Evolutionary conservation across 2,329 filamentous ascomycete genomes (phyloP), one percentile per base, ranked within the genome.

Genomic region (Westerdykella sp.): DNA sequence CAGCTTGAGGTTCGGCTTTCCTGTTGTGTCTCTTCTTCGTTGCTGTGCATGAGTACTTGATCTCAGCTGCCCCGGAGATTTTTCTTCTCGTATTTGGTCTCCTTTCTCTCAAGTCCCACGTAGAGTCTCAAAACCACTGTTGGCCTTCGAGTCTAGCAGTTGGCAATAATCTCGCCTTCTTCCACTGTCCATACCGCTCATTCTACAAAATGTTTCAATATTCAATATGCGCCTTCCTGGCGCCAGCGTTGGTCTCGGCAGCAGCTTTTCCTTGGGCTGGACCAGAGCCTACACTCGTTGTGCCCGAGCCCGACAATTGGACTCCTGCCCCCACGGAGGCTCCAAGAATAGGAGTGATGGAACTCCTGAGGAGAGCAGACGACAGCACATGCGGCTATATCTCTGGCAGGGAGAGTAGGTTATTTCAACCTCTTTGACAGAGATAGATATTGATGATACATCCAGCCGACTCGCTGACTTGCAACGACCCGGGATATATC

Each of bases 371-470:
- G 25, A 23, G 61, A 62, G 37, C 50, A 18, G 48, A 42, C 3
- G 46, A 48, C 16, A 59, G 57, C 11, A 64, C 57, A 6, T 67
- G 62, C 43, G 63, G 60, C 25, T 66, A 54, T 37, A 44, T 62
- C 1, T 57, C 54, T 21, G 63, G 54, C 11, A 32, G 49, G 7
- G 51, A 51, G 38, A 48, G 63, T 66, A 51, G 39, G 51, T 21
- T 22, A 28, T 32, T n/a, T 25, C 25, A 18, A 18, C 10, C 11
- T 6, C 10, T 14, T 39, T 14, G 9, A 15, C 14, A 7, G n/a
- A 21, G 13, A 14, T 16, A 6, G 11, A 42, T 34, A 39, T 50
- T 55, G 28, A 58, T 28, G n/a, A 2, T 2, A 3, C 9, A 12
- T 28, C 36, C 37, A 67, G 63, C 48, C 40, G 53, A 48, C 9